Evolutionary conservation across 169 alveolate species (phyloP), one percentile per base, ranked within the genome.

Genomic region (Plasmodium fragile): DNA sequence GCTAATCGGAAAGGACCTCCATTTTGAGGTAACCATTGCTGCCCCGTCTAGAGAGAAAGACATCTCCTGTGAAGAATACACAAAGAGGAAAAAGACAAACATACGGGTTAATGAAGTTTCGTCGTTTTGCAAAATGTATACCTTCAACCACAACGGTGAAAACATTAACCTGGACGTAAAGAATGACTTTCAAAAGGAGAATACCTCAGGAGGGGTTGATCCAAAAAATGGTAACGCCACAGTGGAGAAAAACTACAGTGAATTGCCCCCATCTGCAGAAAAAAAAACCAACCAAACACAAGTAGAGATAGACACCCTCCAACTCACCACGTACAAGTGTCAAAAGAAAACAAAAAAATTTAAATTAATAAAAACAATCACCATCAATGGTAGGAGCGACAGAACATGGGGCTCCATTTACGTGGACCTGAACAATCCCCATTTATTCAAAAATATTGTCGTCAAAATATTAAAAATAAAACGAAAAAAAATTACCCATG

Each of bases 341-440:
- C 25, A 3, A 13, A 36, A 25, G 34, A 84, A 39, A 41, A 18
- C 4, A 77, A 5, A 43, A 89, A 22, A 16, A 10, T 43, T 91
- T 49, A 70, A 32, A 34, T 1, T 91, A 6, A 34, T 69, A 39
- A 91, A 91, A 81, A 91, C 80, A 52, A 45, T 91, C 13, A 25
- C 16, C 55, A 49, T 81, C 53, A 79, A 91, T 70, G 52, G 77
- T 49, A 91, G 53, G 72, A 91, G 69, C 13, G 41, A 32, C 53
- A 69, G 41, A n/a, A 69, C 92, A 0, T 69, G 41, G 71, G 94
- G 94, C 49, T 70, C 81, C 55, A 91, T 91, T n/a, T 91, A 70
- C 45, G 79, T 91, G 36, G 32, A 91, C 6, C 72, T 91, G 82
- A 71, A 81, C 55, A 91, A 91, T 45, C 39, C 36, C 30, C 55